A percentile compares a stretch with the other conserved stretches of the same genome.
Evolutionary conservation across 345 rosid genomes (phyloP).

Genomic region (Linum usitatissimum): DNA sequence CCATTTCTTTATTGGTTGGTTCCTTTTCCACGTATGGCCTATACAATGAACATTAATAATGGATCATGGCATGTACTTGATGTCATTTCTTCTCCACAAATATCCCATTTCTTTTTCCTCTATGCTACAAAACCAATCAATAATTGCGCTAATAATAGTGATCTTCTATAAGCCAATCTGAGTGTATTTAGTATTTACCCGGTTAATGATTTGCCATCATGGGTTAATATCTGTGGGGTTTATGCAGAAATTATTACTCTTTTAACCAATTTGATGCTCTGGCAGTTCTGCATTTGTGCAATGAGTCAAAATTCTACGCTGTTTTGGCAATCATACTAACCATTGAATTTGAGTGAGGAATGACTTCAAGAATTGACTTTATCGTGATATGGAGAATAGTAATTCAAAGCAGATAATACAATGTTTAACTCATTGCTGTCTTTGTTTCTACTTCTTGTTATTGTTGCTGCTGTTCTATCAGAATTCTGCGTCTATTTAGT

Average conservation of each 20-base stretch:
- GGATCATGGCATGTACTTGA: conserved; percentile 1
- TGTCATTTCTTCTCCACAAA: neutral
- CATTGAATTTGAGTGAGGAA: too few species aligned
- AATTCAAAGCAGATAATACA: too few species aligned
- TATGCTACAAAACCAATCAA: neutral
- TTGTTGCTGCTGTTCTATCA: too few species aligned
- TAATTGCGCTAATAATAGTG: neutral
- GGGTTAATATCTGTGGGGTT: neutral
- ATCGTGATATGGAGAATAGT: too few species aligned
- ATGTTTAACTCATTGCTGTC: too few species aligned
- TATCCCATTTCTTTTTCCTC: neutral
- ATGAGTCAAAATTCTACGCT: too few species aligned
- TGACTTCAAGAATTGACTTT: too few species aligned
- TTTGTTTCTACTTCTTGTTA: too few species aligned
- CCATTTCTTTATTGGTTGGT: neutral
- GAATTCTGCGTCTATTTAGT: too few species aligned
- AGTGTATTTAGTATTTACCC: too few species aligned
- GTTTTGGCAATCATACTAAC: too few species aligned
- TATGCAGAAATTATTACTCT: neutral
- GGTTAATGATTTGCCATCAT: neutral
- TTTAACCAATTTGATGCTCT: neutral
- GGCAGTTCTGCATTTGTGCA: neutral
- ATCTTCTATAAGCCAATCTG: too few species aligned
- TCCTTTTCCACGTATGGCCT: neutral
- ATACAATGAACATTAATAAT: neutral